Conservation (phyloP, 345 rosid species). For the Gossypium sturtianum region DNA sequence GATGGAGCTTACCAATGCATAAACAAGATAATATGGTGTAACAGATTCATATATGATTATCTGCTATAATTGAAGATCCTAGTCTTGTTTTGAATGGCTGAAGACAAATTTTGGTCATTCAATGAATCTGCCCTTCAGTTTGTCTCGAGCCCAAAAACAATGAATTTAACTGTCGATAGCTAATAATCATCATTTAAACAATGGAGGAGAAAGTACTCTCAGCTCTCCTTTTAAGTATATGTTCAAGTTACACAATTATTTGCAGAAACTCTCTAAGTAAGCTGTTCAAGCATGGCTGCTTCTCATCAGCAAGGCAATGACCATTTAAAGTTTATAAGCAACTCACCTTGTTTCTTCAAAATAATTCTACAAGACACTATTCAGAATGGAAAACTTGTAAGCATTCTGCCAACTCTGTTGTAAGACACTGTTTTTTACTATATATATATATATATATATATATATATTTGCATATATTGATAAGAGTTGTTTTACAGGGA, state of each 20-base stretch:
- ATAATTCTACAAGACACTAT: not conserved
- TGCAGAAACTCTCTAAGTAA: not conserved
- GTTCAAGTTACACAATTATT: too few species aligned
- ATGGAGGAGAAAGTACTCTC: too few species aligned
- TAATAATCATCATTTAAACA: not conserved
- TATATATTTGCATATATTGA: too few species aligned
- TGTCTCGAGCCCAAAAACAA: not conserved
- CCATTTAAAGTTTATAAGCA: not conserved
- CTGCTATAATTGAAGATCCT: too few species aligned
- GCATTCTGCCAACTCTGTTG: not conserved
- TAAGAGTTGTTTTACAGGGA: not conserved
- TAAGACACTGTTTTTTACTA: not conserved
- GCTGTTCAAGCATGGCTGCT: constrained; percentile 2
- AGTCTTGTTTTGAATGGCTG: too few species aligned
- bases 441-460: not conserved
- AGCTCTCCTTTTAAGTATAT: too few species aligned
- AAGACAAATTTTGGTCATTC: too few species aligned
- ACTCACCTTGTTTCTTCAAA: not conserved
- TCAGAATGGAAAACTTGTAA: constrained; percentile 9
- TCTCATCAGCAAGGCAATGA: not conserved
- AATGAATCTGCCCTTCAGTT: too few species aligned
- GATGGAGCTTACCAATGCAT: too few species aligned
- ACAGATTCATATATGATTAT: too few species aligned
- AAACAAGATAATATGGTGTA: too few species aligned
- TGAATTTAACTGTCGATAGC: too few species aligned